Percentiles rank a stretch among this genome's conserved stretches.
phyloP scores from a whole-genome alignment of 805 yeast species.

The Teunomyces barrocoloradensis region DNA sequence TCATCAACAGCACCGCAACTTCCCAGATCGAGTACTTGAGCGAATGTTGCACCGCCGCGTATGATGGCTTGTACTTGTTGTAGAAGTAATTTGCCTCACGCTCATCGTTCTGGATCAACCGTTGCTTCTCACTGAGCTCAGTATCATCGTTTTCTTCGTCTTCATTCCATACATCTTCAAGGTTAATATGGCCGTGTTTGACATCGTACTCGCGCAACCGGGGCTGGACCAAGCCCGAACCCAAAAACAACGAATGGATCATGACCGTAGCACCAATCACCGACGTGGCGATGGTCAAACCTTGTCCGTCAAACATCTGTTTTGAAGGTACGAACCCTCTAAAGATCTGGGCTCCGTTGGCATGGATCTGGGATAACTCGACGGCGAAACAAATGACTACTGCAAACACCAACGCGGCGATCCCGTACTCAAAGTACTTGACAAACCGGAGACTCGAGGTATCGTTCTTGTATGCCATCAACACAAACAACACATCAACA shows the following conservation, averaged over 20 bases:
- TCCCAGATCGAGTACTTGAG: conserved; percentile 72
- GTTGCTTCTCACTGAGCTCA: conserved; percentile 4
- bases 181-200: conserved; percentile 29
- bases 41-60: conserved; percentile 69
- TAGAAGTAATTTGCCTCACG: conserved; percentile 31
- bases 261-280: conserved; percentile 51
- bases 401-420: conserved; percentile 40
- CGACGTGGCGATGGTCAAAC: conserved; percentile 47
- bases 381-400: conserved; percentile 47
- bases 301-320: conserved; percentile 40
- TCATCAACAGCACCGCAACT: conserved; percentile 63
- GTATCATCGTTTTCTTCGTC: neutral
- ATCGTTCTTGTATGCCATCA: conserved; percentile 47
- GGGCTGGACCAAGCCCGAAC: conserved; percentile 49
- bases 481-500: conserved; percentile 44
- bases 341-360: conserved; percentile 31
- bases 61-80: conserved; percentile 62
- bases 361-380: conserved; percentile 38
- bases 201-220: conserved; percentile 46
- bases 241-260: conserved; percentile 50
- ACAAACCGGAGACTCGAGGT: conserved; percentile 35
- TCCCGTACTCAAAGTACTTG: conserved; percentile 40
- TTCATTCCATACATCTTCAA: conserved; percentile 12
- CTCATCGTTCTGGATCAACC: conserved; percentile 4
- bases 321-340: conserved; percentile 45